These are phyloP conservation scores for Asterophora lycoperdoides DNA, from an alignment of 768 basidiomycete species.

Conservation along the genomic window DNA sequence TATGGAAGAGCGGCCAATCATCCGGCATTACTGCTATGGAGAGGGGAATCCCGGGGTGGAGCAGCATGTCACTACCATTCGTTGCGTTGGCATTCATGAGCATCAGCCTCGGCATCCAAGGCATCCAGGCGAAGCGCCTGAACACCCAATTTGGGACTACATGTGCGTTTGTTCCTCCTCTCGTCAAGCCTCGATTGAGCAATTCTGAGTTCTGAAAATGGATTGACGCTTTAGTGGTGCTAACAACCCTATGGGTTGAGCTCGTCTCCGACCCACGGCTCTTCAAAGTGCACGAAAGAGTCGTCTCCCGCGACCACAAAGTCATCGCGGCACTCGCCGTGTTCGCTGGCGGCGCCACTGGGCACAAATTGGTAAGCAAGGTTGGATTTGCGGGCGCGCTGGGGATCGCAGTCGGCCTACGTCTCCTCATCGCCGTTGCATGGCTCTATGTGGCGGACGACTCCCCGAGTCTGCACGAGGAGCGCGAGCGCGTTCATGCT, in stretches of 20 bases:
- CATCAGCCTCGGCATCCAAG: conserved; percentile 79
- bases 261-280: conserved; percentile 78
- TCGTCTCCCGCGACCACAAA: conserved; percentile 28
- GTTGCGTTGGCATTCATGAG: conserved; percentile 77
- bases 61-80: conserved; percentile 51
- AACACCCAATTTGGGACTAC: conserved; percentile 79
- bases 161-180: conserved; percentile 39
- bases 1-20: conserved; percentile 64
- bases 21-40: conserved; percentile 40
- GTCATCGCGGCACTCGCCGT: conserved; percentile 38
- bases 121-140: conserved; percentile 77
- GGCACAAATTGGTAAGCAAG: conserved; percentile 54
- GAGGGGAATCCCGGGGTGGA: conserved; percentile 69
- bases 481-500: no score
- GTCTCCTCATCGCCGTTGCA: conserved; percentile 53
- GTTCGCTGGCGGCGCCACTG: conserved; percentile 71
- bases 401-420: conserved; percentile 61
- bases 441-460: conserved; percentile 64
- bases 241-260: conserved; percentile 89
- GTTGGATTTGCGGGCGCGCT: conserved; percentile 61
- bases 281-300: conserved; percentile 49
- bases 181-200: background rate
- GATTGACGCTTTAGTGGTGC: conserved; percentile 49
- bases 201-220: no score
- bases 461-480: background rate